phyloP scores from a whole-genome alignment of 768 basidiomycete species.

The Hygrophorus russula region DNA sequence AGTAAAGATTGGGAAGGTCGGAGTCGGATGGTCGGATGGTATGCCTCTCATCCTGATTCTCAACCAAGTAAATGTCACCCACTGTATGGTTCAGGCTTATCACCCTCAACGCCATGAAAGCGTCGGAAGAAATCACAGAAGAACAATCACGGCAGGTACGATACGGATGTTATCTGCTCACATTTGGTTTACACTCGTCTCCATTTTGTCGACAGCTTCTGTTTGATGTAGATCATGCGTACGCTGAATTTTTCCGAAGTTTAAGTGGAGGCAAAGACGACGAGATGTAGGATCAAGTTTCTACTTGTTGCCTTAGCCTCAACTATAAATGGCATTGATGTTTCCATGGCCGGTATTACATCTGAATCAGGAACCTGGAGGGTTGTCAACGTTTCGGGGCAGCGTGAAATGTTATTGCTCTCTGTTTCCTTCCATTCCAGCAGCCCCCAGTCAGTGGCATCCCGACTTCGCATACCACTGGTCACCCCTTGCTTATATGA shows the following conservation, averaged over 20 bases:
- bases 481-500: too few relatives aligned
- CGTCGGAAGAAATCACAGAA: conserved; percentile 90
- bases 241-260: conserved; percentile 85
- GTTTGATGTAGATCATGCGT: conserved; percentile 97
- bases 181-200: background rate
- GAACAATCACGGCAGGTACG: conserved; percentile 87
- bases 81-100: conserved; percentile 59
- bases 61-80: background rate
- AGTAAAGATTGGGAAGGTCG: conserved; percentile 96
- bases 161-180: background rate
- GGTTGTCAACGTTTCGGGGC: too few relatives aligned
- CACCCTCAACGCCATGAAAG: conserved; percentile 93
- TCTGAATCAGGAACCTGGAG: too few relatives aligned
- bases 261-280: conserved; percentile 35
- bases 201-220: conserved; percentile 42
- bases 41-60: conserved; percentile 14
- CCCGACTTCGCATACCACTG: too few relatives aligned
- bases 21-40: conserved; percentile 91
- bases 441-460: too few relatives aligned
- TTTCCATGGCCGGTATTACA: too few relatives aligned
- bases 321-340: too few relatives aligned
- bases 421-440: too few relatives aligned
- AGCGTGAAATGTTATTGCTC: too few relatives aligned
- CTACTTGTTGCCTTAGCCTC: too few relatives aligned
- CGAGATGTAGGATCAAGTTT: background rate